These are phyloP conservation scores for Kodamaea jinghongensis DNA, from an alignment of 805 yeast genomes.

Conservation along the genomic window DNA sequence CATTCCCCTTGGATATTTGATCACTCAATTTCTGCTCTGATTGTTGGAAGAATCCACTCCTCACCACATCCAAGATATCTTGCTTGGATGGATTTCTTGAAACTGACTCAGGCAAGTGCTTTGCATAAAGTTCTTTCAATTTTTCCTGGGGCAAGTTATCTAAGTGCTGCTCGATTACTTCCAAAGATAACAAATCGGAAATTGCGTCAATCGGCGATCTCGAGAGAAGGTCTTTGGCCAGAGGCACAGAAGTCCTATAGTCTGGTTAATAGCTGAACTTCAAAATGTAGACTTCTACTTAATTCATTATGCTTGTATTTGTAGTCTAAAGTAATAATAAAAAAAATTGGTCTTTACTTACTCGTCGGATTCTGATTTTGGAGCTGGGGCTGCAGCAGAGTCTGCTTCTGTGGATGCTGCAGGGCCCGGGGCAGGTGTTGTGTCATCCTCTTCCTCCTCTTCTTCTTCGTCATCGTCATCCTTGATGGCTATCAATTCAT, in stretches of 20 bases:
- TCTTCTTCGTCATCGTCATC: slow-evolving; percentile 33
- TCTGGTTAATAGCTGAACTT: not conserved
- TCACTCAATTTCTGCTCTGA: slow-evolving; percentile 40
- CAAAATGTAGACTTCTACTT: not conserved
- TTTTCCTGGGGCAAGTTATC: slow-evolving; percentile 30
- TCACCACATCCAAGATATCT: slow-evolving; percentile 42
- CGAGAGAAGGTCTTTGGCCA: slow-evolving; percentile 1
- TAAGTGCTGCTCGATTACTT: slow-evolving; percentile 32
- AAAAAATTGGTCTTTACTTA: slow-evolving; percentile 1
- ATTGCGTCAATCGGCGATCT: slow-evolving; percentile 30
- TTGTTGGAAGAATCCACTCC: slow-evolving; percentile 48
- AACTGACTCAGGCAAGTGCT: slow-evolving; percentile 43
- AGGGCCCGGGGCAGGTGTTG: not conserved
- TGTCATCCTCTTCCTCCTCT: slow-evolving; percentile 15
- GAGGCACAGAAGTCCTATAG: not conserved
- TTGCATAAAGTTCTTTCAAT: slow-evolving; percentile 31
- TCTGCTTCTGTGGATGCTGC: too few species aligned
- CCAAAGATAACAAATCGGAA: slow-evolving; percentile 33
- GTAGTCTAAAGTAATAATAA: not conserved
- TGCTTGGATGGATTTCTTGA: slow-evolving; percentile 29
- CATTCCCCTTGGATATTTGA: slow-evolving; percentile 37
- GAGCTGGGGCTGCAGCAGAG: not conserved
- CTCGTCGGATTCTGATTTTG: slow-evolving; percentile 1
- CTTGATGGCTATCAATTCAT: slow-evolving; percentile 43
- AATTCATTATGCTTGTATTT: slow-evolving; percentile 1